Evolutionary conservation across 257 asterid genomes (phyloP), one percentile per base, ranked within the genome.

Genomic region (Petunia axillaris): DNA sequence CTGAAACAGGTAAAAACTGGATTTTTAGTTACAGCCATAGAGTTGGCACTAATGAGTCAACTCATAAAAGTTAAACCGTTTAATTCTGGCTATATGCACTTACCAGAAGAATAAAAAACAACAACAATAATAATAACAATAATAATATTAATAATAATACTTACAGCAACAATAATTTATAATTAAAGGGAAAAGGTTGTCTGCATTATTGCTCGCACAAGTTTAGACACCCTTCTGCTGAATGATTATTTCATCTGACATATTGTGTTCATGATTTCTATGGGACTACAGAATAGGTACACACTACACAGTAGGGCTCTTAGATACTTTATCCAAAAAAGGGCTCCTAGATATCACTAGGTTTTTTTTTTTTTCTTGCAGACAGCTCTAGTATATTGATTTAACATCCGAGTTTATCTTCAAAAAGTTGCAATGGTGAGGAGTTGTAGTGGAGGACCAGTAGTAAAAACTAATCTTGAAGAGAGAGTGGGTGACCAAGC

Each of bases 1-100:
- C 37, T 46, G 87, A 83, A 78, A 14, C 89, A 66, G 93, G 94
- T 85, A 7, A 64, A 14, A 73, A 2, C 14, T 73, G 25, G 41
- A 48, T 50, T 48, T 73, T 50, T 4, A 10, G 2, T 48, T 25
- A 6, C 77, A 48, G 36, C 36, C 62, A 44, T 73, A 1, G 35
- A 35, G 10, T 50, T 73, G 35, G 77, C 25, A 11, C 77, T 73
- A 10, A 6, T 40, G 52, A 71, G 52, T 71, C 1, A 35, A 48
- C 3, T 71, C 60, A 48, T 15, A 37, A 10, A 35, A 48, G 11
- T 71, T 71, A 1, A 71, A 48, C 62, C 59, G 25, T 70, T 70
- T 46, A 52, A 35, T n/a, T 70, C 40, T 2, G 15, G 59, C 35
- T 10, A 41, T 25, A 9, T 70, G 16, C 76, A 70, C 58, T 65